Evolutionary conservation across 2,329 filamentous ascomycete genomes (phyloP), one percentile per base, ranked within the genome.

Genomic region (Dactylellina sp.): DNA sequence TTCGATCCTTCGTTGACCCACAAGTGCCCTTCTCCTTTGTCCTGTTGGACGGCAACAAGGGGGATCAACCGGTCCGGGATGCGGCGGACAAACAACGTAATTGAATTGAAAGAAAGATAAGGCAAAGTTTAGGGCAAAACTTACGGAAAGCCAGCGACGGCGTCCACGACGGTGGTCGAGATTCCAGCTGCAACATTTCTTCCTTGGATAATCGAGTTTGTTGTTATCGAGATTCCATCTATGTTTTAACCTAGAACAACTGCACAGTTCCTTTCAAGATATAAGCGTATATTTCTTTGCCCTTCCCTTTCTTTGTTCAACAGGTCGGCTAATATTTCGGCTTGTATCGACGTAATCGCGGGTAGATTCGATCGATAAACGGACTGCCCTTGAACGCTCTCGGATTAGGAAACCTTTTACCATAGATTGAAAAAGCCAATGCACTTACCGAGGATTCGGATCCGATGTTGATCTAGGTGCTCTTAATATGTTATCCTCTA

Each of bases 161-260:
- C 35, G 61, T 50, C 70, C 70, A 74, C 20, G 56, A 44, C 20
- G 35, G 42, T 28, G 50, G 62, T 57, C 70, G 53, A 52, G 61
- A 65, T 35, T 62, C 70, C 22, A 74, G 52, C 44, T 66, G 53
- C 70, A 74, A 66, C 70, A 74, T 74, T 25, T 32, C 61, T 65
- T 65, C 46, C 37, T 53, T 60, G 52, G 20, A 52, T 7, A 18
- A 39, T 22, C 18, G 9, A n/a, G 16, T 59, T 40, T 7, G 28
- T 62, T 62, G 55, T 66, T 66, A 66, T 62, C 55, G 53, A 53
- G 32, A 47, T 74, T 61, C 70, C 70, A 74, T 74, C 61, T 74
- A 74, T 55, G 20, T 52, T 39, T 22, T 14, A 20, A 32, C 28
- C 28, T 32, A 39, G 12, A 53, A 12, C 6, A 6, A 6, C 12